phyloP scores from a whole-genome alignment of 2,329 filamentous ascomycete species.

The Colletotrichum costaricense region DNA sequence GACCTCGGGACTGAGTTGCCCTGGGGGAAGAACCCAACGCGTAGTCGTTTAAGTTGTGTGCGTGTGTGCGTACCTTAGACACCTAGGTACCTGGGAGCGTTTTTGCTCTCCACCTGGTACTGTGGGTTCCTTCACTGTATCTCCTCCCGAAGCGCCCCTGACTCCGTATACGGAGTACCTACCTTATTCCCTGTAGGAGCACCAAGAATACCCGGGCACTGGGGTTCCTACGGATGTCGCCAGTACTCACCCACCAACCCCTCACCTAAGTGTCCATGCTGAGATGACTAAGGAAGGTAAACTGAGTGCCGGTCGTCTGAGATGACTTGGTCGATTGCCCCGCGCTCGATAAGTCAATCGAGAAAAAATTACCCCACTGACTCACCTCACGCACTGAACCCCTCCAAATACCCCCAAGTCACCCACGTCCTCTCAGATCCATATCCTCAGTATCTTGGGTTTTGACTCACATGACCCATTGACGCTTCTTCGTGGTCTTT shows the following conservation, averaged over 20 bases:
- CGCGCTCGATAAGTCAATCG: conserved; percentile 27
- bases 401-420: conserved; percentile 16
- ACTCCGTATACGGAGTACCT: no score
- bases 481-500: not conserved
- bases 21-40: no score
- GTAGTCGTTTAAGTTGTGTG: no score
- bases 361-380: conserved; percentile 35
- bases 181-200: no score
- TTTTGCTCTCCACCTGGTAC: no score
- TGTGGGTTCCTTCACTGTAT: no score
- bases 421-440: not conserved
- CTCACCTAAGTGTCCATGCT: not conserved
- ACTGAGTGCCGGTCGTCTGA: not conserved
- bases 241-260: no score
- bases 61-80: not conserved
- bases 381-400: conserved; percentile 28
- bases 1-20: not conserved
- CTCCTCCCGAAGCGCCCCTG: no score
- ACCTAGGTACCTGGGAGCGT: not conserved
- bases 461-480: conserved; percentile 10
- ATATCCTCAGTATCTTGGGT: not conserved
- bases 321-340: conserved; percentile 8
- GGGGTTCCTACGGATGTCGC: no score
- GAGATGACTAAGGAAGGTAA: not conserved
- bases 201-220: no score